phyloP scores from a whole-genome alignment of 495 filamentous ascomycete species.

The Xylaria acuta region DNA sequence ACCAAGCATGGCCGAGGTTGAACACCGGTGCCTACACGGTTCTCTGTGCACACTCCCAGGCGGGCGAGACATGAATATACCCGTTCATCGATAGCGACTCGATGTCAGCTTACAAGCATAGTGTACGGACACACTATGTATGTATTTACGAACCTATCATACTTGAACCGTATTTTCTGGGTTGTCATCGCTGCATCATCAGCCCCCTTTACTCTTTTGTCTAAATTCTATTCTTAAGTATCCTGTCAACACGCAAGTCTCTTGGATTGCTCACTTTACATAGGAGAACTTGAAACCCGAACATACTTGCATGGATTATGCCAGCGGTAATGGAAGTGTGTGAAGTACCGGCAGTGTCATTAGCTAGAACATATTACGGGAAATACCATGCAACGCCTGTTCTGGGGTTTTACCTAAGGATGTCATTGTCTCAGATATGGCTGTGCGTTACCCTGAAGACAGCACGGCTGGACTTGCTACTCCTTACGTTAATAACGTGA shows the following conservation, averaged over 20 bases:
- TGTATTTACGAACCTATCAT: neutral
- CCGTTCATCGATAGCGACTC: neutral
- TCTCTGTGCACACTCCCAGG: neutral
- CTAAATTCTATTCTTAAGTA: neutral
- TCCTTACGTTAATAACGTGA: neutral
- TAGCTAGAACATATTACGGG: neutral
- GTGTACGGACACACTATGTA: neutral
- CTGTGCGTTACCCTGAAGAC: neutral
- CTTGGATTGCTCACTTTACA: neutral
- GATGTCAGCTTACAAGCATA: conserved; percentile 22
- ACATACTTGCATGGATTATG: neutral
- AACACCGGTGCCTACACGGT: neutral
- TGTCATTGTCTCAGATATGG: neutral
- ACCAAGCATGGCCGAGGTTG: neutral
- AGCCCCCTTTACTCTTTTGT: conserved; percentile 4
- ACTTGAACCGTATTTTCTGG: neutral
- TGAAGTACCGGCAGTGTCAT: neutral
- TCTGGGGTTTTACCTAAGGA: neutral
- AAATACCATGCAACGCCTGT: neutral
- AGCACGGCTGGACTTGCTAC: neutral
- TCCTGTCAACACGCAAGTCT: neutral
- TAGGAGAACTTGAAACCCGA: neutral
- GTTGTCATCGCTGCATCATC: neutral
- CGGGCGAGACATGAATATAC: neutral
- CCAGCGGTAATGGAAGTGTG: neutral